A percentile compares a stretch with the other conserved stretches of the same genome.
Evolutionary conservation across 2,329 filamentous ascomycete species (phyloP).

Genomic region (Monosporascus sp.): DNA sequence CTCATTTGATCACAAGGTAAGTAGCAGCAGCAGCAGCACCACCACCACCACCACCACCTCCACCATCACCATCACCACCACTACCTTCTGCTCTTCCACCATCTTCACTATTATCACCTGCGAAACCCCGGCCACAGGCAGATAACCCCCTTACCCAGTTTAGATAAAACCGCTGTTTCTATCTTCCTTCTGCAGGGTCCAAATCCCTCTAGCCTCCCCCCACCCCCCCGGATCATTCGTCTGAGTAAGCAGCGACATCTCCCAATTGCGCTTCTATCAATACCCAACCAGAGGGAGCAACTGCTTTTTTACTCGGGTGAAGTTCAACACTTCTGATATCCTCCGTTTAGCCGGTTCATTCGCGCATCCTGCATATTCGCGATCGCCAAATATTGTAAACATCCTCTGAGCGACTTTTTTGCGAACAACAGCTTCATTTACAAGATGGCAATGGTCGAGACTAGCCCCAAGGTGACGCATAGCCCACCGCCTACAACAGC

Average conservation of each 20-base stretch:
- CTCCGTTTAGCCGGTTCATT: no score
- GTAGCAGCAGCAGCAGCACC: no score
- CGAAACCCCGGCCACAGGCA: background rate
- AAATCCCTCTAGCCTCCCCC: background rate
- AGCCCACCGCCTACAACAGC: slow-evolving; percentile 9
- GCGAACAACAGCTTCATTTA: background rate
- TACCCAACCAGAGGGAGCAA: background rate
- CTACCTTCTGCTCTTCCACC: no score
- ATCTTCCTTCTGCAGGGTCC: background rate
- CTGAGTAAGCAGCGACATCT: background rate
- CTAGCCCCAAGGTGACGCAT: slow-evolving; percentile 19
- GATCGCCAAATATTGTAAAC: no score
- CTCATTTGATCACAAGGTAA: no score
- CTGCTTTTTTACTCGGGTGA: background rate
- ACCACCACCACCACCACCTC: no score
- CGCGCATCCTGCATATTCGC: no score
- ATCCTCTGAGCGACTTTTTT: no score
- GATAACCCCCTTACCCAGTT: background rate
- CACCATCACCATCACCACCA: no score
- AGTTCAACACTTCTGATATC: background rate
- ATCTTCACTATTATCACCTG: no score
- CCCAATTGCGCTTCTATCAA: background rate
- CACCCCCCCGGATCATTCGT: background rate
- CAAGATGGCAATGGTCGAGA: slow-evolving; percentile 25
- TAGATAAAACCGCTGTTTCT: background rate